A percentile compares a stretch with the other conserved stretches of the same genome.
phyloP scores from a whole-genome alignment of 257 asterid species.

The Solanum piurae region DNA sequence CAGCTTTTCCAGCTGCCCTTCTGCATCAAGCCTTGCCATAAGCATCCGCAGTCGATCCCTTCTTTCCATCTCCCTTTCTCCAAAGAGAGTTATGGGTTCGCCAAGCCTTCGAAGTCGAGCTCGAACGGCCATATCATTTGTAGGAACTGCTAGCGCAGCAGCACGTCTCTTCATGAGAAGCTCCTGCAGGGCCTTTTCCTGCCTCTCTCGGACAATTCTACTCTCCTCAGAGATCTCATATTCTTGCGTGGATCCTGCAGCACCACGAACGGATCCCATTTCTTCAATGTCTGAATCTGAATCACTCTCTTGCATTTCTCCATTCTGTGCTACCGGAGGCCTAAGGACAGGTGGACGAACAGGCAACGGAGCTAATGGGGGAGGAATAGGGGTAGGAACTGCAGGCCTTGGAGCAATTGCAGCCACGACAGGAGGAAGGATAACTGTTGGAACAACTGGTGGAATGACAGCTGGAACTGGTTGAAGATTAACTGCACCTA shows the following conservation, averaged over 20 bases:
- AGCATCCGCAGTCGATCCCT: conserved; percentile 73
- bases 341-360: conserved; percentile 39
- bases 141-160: conserved; percentile 90
- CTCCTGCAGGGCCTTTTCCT: conserved; percentile 84
- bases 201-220: conserved; percentile 49
- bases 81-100: conserved; percentile 86
- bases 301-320: conserved; percentile 36
- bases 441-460: conserved; percentile 11
- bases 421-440: conserved; percentile 30
- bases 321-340: conserved; percentile 45
- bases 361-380: conserved; percentile 71
- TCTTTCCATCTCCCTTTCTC: conserved; percentile 97
- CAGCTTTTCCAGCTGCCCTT: conserved; percentile 81
- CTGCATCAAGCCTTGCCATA: conserved; percentile 76
- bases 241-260: conserved; percentile 30
- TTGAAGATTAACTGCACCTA: conserved; percentile 31
- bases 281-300: conserved; percentile 61
- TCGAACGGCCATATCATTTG: conserved; percentile 83
- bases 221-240: conserved; percentile 87
- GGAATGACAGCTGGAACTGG: conserved; percentile 25
- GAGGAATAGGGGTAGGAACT: conserved; percentile 27
- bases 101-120: conserved; percentile 83
- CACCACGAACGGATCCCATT: conserved; percentile 14
- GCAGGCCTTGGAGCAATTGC: conserved; percentile 51
- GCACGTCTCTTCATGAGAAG: conserved; percentile 78